Base-by-base conservation (phyloP, 2,329 filamentous ascomycete species). In the Ceratocystis huliohia region DNA sequence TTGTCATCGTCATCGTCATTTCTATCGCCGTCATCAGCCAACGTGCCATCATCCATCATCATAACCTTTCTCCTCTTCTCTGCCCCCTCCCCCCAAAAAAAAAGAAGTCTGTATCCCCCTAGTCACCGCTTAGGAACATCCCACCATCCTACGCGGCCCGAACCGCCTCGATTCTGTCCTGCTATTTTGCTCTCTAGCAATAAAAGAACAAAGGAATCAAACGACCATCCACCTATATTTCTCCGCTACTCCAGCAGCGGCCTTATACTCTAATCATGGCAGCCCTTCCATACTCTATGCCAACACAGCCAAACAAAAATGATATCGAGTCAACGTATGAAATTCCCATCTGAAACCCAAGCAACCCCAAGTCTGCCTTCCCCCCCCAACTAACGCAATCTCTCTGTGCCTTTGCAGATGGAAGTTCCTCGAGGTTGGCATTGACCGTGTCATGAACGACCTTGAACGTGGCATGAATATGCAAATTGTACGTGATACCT, bases 401-500 rank as follows among this genome's bases (percentile, higher is more conserved):
- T 28, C 63, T 64, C n/a, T 48, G 22, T 53, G 28, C 22, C 22
- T n/a, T 2, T 48, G 61, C 71, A 95, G 90, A 78, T 99, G 94
- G 94, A 80, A 82, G 67, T 97, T 96, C 76, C 82, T 99, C 64
- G 88, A 96, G 76, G 82, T 82, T 69, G 92, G 93, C 70, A 91
- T 99, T 71, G 86, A 91, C 70, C 89, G 88, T 74, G 95, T 99
- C 73, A 97, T 99, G 93, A 84, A 85, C 71, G 89, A 95, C 73
- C 82, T 97, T 33, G 89, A 93, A 73, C 88, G 91, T 70, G 94
- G 94, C 69, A 89, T 99, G 77, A 92, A 96, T 73, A 91, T 97
- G 86, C 85, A 88, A 72, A 93, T 90, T 71, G 86, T 89, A 79
- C 66, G 28, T 37, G 37, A 25, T 44, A 62, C 22, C 15, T n/a